These are phyloP conservation scores for Cardiospermum halicacabum DNA, from an alignment of 345 rosid genomes.

Conservation along the genomic window DNA sequence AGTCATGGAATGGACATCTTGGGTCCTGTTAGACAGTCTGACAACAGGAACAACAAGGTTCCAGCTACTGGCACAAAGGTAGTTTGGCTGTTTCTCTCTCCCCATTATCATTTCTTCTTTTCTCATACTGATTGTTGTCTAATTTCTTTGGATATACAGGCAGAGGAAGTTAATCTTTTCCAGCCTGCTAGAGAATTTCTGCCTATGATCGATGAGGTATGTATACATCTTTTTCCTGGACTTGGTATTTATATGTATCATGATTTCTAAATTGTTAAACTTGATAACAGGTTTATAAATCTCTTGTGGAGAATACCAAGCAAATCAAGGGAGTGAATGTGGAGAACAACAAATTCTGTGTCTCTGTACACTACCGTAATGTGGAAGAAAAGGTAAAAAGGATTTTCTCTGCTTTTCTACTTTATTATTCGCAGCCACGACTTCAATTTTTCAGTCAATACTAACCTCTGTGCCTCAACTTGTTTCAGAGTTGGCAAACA, in stretches of 20 bases:
- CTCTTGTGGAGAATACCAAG: conserved; percentile 56
- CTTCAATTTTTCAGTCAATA: neutral
- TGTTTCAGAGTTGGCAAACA: conserved; percentile 49
- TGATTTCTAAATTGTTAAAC: neutral
- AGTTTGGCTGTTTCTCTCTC: neutral
- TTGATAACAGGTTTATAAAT: conserved; percentile 48
- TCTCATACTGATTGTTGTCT: conserved; percentile 16
- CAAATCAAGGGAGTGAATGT: conserved; percentile 70
- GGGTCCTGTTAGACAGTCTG: conserved; percentile 60
- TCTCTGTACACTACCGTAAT: conserved; percentile 93
- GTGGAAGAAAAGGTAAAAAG: conserved; percentile 70
- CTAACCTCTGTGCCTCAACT: conserved; percentile 6
- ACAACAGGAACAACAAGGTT: conserved; percentile 37
- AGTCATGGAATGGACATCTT: conserved; percentile 98
- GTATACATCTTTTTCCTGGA: conserved; percentile 6
- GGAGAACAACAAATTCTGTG: conserved; percentile 87
- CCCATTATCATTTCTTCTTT: neutral
- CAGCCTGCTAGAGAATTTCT: conserved; percentile 80
- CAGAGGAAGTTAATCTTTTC: conserved; percentile 64
- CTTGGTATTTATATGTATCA: neutral
- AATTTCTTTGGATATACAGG: conserved; percentile 31
- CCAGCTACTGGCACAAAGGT: conserved; percentile 60
- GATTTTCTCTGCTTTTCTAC: neutral
- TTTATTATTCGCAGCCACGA: neutral
- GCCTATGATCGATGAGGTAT: conserved; percentile 62